phyloP scores from a whole-genome alignment of 129 eudicot species.

The Arctium minus region DNA sequence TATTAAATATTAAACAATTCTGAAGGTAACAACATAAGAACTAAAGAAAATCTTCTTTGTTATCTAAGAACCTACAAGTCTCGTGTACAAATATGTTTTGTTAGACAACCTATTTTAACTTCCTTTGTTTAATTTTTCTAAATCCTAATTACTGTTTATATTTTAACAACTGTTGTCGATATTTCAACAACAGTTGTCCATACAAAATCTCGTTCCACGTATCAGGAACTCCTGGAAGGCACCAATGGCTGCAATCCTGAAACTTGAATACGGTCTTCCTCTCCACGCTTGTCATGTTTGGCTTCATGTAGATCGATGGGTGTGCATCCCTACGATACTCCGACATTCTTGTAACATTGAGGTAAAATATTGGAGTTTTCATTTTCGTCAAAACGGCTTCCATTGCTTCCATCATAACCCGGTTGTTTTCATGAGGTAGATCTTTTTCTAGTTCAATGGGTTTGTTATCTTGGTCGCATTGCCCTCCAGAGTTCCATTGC shows the following conservation, averaged over 20 bases:
- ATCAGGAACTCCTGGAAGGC: constrained; percentile 74
- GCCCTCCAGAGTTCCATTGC: constrained; percentile 56
- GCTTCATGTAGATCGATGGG: constrained; percentile 47
- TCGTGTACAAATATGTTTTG: background rate
- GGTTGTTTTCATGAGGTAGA: constrained; percentile 13
- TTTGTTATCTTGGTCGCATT: constrained; percentile 45
- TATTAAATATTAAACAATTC: background rate
- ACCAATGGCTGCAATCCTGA: constrained; percentile 70
- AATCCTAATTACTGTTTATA: background rate
- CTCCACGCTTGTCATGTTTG: constrained; percentile 35
- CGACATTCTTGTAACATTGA: constrained; percentile 48
- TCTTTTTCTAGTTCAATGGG: constrained; percentile 36
- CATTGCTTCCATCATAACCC: constrained; percentile 29
- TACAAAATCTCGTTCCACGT: constrained; percentile 53
- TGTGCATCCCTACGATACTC: constrained; percentile 56
- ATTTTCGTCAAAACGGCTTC: constrained; percentile 28
- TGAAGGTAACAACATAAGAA: background rate
- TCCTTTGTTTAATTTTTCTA: background rate
- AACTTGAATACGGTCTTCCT: constrained; percentile 18
- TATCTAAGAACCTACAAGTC: background rate
- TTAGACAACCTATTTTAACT: background rate
- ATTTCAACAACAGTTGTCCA: constrained; percentile 34
- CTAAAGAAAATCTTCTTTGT: background rate
- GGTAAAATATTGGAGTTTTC: constrained; percentile 31
- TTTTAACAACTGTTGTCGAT: constrained; percentile 4